These are phyloP conservation scores for Teratosphaeria zuluensis DNA, from an alignment of 2,329 filamentous ascomycete species.

Conservation along the genomic window DNA sequence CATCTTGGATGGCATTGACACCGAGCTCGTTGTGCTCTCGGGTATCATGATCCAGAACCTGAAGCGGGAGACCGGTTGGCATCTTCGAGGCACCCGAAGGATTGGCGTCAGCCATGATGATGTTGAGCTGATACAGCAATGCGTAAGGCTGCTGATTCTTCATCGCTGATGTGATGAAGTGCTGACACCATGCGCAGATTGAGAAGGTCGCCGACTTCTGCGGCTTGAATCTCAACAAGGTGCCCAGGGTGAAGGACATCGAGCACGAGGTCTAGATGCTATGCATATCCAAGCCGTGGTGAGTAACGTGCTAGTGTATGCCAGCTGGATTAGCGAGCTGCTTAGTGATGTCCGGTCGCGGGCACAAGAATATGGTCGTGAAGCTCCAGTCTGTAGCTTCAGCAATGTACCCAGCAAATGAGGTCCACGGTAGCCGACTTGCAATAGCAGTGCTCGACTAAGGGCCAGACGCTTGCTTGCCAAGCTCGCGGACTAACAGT, in stretches of 20 bases:
- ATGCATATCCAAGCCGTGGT: background rate
- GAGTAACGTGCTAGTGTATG: background rate
- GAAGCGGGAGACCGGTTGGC: slow-evolving; percentile 44
- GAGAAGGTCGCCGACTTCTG: slow-evolving; percentile 31
- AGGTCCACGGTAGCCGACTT: background rate
- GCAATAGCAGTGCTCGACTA: background rate
- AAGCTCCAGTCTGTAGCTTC: background rate
- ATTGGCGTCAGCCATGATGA: slow-evolving; percentile 40
- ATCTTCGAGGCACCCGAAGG: slow-evolving; percentile 41
- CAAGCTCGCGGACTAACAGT: background rate
- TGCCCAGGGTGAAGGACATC: slow-evolving; percentile 31
- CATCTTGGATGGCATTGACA: slow-evolving; percentile 45
- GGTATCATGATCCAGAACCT: slow-evolving; percentile 52
- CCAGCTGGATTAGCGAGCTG: background rate
- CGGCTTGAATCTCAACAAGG: slow-evolving; percentile 23
- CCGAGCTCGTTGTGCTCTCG: slow-evolving; percentile 44
- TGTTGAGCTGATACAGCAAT: slow-evolving; percentile 34
- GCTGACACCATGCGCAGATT: slow-evolving; percentile 15
- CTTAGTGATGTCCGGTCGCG: background rate
- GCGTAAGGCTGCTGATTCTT: slow-evolving; percentile 18
- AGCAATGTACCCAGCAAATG: background rate
- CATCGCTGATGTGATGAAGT: slow-evolving; percentile 1
- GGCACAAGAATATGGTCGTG: background rate
- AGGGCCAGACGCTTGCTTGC: background rate
- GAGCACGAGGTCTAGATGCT: slow-evolving; percentile 29